Percentiles rank a stretch among this genome's conserved stretches.
Conservation (phyloP, 225 moss, liverwort and hornwort genomes). For the Pseudoscleropodium purum region DNA sequence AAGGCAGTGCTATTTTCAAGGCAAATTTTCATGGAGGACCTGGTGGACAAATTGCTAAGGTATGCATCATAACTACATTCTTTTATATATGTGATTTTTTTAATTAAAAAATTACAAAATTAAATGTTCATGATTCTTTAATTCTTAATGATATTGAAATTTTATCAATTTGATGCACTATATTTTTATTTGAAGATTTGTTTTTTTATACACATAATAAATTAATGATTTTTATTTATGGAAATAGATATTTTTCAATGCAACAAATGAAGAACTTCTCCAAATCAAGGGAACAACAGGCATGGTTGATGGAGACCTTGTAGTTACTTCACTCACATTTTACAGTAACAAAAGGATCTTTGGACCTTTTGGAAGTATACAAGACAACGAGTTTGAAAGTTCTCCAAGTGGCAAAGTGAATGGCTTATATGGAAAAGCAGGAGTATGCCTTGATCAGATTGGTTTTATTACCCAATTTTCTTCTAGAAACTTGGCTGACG, state of each 20-base stretch:
- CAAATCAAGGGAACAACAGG: slow-evolving; percentile 1
- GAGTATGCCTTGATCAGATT: not conserved
- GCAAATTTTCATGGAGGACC: not conserved
- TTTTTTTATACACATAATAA: too few relatives aligned
- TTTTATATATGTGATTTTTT: not conserved
- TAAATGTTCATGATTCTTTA: too few relatives aligned
- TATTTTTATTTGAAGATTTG: not conserved
- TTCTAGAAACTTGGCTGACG: not conserved
- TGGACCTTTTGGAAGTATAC: not conserved
- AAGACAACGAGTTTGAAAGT: not conserved
- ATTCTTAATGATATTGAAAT: not conserved
- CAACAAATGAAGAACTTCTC: not conserved
- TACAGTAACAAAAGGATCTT: not conserved
- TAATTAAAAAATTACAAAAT: too few relatives aligned
- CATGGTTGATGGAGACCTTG: not conserved
- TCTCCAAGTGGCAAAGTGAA: not conserved
- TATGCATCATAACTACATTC: not conserved
- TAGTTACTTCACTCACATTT: slow-evolving; percentile 1
- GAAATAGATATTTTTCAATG: not conserved
- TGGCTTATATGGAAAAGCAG: not conserved
- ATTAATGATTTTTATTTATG: not conserved
- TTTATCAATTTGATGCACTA: accelerated
- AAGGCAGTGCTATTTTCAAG: not conserved
- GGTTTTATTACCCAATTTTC: slow-evolving; percentile 2
- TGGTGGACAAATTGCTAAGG: not conserved